A percentile compares a stretch with the other conserved stretches of the same genome.
Evolutionary conservation across 345 rosid species (phyloP).

Genomic region (Erodium maritimum): DNA sequence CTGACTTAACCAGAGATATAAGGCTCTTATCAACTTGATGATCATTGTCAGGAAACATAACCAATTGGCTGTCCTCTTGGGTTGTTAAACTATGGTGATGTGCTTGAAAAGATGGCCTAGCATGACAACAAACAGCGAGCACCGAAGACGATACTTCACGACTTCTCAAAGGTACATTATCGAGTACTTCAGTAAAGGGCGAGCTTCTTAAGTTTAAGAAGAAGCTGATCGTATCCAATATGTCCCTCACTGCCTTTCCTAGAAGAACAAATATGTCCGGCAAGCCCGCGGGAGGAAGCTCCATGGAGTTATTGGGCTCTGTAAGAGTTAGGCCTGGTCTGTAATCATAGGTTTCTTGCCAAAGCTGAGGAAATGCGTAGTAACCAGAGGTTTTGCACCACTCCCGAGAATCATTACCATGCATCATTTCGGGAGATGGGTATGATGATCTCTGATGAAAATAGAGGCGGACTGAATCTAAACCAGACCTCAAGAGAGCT

Average conservation of each 20-base stretch:
- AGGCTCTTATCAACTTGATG: slow-evolving; percentile 75
- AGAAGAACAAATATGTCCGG: slow-evolving; percentile 63
- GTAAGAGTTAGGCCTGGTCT: slow-evolving; percentile 65
- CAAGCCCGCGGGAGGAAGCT: slow-evolving; percentile 76
- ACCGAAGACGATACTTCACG: slow-evolving; percentile 76
- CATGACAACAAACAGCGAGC: slow-evolving; percentile 72
- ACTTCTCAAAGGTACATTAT: slow-evolving; percentile 76
- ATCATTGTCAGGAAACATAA: slow-evolving; percentile 68
- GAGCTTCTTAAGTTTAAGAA: slow-evolving; percentile 79
- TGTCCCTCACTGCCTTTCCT: slow-evolving; percentile 61
- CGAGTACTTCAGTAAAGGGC: slow-evolving; percentile 78
- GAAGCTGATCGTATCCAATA: slow-evolving; percentile 80
- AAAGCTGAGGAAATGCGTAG: slow-evolving; percentile 58
- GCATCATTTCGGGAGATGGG: slow-evolving; percentile 47
- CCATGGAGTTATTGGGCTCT: slow-evolving; percentile 41
- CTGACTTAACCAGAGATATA: slow-evolving; percentile 63
- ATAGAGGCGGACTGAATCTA: slow-evolving; percentile 79
- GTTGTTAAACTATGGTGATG: slow-evolving; percentile 63
- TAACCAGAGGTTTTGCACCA: slow-evolving; percentile 98
- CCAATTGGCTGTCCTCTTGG: slow-evolving; percentile 62
- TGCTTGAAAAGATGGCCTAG: slow-evolving; percentile 74
- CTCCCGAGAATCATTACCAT: slow-evolving; percentile 49
- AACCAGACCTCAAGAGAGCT: slow-evolving; percentile 73
- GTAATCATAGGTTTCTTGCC: slow-evolving; percentile 77
- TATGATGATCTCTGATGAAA: slow-evolving; percentile 67